phyloP scores from a whole-genome alignment of 2,329 filamentous ascomycete species.

The Nemania bipapillata region DNA sequence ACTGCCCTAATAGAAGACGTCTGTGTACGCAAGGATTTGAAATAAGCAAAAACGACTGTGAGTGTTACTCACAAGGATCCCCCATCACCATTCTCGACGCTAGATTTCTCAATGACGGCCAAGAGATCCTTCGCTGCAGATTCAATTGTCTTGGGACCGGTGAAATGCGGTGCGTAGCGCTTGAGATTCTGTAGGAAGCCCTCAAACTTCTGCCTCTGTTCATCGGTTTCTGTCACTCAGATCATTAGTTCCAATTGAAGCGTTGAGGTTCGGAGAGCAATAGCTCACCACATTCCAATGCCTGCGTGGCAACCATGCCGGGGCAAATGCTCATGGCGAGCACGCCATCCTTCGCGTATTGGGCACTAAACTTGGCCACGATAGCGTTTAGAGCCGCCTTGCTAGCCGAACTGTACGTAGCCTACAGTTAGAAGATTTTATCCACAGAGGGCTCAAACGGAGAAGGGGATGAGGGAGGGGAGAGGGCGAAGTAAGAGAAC shows the following conservation, averaged over 20 bases:
- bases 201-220: conserved; percentile 10
- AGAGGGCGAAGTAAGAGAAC: no score
- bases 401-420: conserved; percentile 60
- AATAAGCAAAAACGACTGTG: not conserved
- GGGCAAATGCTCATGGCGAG: conserved; percentile 59
- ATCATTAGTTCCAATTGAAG: not conserved
- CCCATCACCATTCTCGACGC: conserved; percentile 18
- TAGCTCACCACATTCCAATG: conserved; percentile 1
- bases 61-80: conserved; percentile 14
- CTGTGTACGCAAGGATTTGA: not conserved
- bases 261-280: not conserved
- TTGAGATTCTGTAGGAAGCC: not conserved
- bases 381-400: conserved; percentile 45
- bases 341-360: conserved; percentile 58
- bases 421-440: no score
- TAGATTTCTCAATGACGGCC: conserved; percentile 7
- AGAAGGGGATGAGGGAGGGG: no score
- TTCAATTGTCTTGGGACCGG: conserved; percentile 6
- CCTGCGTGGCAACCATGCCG: conserved; percentile 44
- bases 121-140: conserved; percentile 4
- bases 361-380: conserved; percentile 55
- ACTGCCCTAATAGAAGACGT: not conserved
- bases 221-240: conserved; percentile 8
- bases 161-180: conserved; percentile 16
- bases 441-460: no score